Evolutionary conservation across 225 moss, liverwort and hornwort genomes (phyloP), one percentile per base, ranked within the genome.

Genomic region (Pseudoscleropodium purum): DNA sequence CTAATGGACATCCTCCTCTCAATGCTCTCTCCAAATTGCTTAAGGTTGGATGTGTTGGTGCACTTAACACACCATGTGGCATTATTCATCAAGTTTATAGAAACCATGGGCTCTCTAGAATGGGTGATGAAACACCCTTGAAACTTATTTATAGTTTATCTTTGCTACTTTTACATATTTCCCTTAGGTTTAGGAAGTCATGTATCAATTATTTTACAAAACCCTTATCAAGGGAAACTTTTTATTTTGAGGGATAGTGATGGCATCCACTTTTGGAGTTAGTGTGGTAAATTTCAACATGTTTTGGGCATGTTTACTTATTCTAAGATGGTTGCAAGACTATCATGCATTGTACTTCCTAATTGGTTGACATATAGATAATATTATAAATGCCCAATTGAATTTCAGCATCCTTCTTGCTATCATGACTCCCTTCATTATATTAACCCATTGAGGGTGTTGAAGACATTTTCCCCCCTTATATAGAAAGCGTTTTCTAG

Each of bases 371-470:
- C 4, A 30, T 17, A 45, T 47, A 0, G 10, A 10, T 30, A 47
- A 3, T 45, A 30, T 2, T 30, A 0, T 47, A 18, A 29, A 10
- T 3, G 30, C 2, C 6, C 0, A 45, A 3, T 18, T 75, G 6
- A 11, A 13, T 45, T 45, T 4, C 5, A 75, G 7, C 18, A 47
- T 30, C 4, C 18, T 17, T 18, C 4, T 75, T 45, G 1, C 10
- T 6, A 47, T 18, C 0, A 0, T 30, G 14, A 47, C 18, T 75
- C 3, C 2, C 0, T 3, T 2, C 6, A 47, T 6, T 47, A 47
- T 47, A 45, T 30, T 18, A 45, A 18, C 1, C 5, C 10, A 10
- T 74, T 17, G 6, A 45, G 8, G 6, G 0, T 45, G 1, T 45
- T 74, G 30, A 45, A 25, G 4, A 15, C 5, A 15, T 72, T 72